These are phyloP conservation scores for Jasminum sambac DNA, from an alignment of 257 asterid species.

Conservation along the genomic window DNA sequence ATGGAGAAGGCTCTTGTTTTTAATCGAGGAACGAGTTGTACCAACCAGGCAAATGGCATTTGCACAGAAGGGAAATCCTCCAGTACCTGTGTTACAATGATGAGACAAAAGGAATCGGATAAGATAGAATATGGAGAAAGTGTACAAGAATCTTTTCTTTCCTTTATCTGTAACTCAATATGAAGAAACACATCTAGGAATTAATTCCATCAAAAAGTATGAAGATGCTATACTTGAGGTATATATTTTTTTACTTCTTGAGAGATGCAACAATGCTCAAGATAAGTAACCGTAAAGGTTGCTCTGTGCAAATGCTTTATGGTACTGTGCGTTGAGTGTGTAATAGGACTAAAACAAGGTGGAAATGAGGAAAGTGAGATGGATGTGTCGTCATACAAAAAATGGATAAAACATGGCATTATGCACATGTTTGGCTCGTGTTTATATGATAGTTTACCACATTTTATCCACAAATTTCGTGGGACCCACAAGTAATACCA, in stretches of 20 bases:
- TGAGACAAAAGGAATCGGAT: slow-evolving; percentile 7
- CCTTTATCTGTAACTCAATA: slow-evolving; percentile 1
- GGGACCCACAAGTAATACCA: too few relatives aligned
- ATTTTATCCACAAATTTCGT: too few relatives aligned
- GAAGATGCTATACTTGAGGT: neutral
- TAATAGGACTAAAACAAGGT: neutral
- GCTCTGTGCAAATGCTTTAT: neutral
- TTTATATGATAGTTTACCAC: too few relatives aligned
- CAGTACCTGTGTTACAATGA: slow-evolving; percentile 55
- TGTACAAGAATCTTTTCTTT: slow-evolving; percentile 1
- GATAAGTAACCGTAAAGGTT: neutral
- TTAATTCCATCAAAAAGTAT: neutral
- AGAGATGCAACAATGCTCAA: neutral
- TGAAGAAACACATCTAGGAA: neutral
- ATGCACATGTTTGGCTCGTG: too few relatives aligned
- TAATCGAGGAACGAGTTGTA: slow-evolving; percentile 84
- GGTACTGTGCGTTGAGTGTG: neutral
- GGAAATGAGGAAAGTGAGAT: neutral
- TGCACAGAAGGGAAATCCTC: slow-evolving; percentile 93
- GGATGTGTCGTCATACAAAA: neutral
- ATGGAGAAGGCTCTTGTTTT: slow-evolving; percentile 87
- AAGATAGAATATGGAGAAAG: slow-evolving; percentile 15
- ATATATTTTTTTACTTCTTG: neutral
- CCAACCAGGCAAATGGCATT: slow-evolving; percentile 94
- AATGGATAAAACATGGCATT: neutral